Percentiles rank a stretch among this genome's conserved stretches.
These are phyloP conservation scores for Solanum chiquidenum DNA, from an alignment of 257 asterid genomes.

Conservation along the genomic window DNA sequence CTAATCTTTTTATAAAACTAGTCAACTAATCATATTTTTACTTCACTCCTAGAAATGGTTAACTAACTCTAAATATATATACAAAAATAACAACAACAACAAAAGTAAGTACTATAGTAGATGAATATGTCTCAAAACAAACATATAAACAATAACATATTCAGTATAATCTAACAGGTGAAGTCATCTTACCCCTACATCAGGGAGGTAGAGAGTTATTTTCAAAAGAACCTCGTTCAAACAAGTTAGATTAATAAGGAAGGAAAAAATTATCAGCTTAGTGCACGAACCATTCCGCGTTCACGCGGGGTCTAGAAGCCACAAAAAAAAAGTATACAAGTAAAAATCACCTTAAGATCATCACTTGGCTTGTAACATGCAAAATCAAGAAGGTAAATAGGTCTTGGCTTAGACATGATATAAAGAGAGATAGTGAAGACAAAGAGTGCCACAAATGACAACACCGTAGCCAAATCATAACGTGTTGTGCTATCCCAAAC, in stretches of 20 bases:
- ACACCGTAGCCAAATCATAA: slow-evolving; percentile 53
- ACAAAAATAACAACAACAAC: not conserved
- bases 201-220: not conserved
- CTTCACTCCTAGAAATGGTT: not conserved
- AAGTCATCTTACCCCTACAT: not conserved
- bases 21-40: not conserved
- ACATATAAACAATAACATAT: not conserved
- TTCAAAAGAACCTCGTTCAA: not conserved
- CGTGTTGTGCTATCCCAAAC: slow-evolving; percentile 59
- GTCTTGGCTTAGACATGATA: slow-evolving; percentile 58
- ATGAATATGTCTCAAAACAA: not conserved
- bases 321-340: not conserved
- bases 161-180: not conserved
- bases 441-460: slow-evolving; percentile 39
- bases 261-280: not conserved
- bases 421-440: slow-evolving; percentile 55
- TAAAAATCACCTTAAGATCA: slow-evolving; percentile 52
- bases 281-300: not conserved
- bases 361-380: slow-evolving; percentile 82
- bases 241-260: not conserved
- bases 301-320: not conserved
- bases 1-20: not conserved
- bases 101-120: not conserved
- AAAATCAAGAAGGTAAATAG: slow-evolving; percentile 69
- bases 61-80: not conserved